These are phyloP conservation scores for Termitomyces heimii DNA, from an alignment of 768 basidiomycete species.

Conservation along the genomic window DNA sequence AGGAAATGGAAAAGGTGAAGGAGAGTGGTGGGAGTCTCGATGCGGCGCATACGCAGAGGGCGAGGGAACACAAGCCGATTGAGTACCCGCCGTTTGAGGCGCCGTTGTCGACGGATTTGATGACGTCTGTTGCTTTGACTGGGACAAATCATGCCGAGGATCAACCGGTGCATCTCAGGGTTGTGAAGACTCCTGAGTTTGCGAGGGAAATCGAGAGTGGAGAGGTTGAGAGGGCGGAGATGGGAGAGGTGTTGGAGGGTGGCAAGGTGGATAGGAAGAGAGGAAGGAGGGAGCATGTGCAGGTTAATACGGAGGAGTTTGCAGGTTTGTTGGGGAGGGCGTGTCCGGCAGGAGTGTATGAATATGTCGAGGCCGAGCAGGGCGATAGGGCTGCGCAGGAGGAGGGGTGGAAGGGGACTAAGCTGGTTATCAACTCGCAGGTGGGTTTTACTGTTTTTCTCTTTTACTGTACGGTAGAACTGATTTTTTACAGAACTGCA, in stretches of 20 bases:
- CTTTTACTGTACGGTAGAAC: neutral
- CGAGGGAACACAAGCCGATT: conserved; percentile 65
- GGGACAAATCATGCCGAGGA: conserved; percentile 98
- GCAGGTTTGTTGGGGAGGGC: conserved; percentile 85
- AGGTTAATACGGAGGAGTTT: conserved; percentile 69
- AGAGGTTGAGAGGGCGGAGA: conserved; percentile 14
- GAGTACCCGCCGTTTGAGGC: conserved; percentile 85
- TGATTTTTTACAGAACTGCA: conserved; percentile 59
- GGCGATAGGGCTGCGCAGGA: conserved; percentile 19
- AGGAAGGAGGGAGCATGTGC: conserved; percentile 59
- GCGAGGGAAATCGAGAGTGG: conserved; percentile 17
- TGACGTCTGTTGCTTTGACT: conserved; percentile 86
- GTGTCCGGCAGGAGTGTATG: conserved; percentile 96
- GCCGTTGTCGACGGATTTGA: conserved; percentile 86
- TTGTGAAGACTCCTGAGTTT: conserved; percentile 35
- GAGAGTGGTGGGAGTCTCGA: conserved; percentile 39
- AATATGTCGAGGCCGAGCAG: conserved; percentile 78
- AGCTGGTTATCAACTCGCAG: conserved; percentile 95
- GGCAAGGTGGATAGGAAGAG: conserved; percentile 34
- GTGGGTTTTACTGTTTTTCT: conserved; percentile 31
- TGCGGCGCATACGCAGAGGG: conserved; percentile 64
- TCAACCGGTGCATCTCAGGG: conserved; percentile 83
- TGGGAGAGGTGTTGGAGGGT: conserved; percentile 17
- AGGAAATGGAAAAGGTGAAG: conserved; percentile 19
- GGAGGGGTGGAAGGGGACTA: conserved; percentile 74